Conservation (phyloP, 495 filamentous ascomycete species). For the Pyrenopolyporus hunteri region DNA sequence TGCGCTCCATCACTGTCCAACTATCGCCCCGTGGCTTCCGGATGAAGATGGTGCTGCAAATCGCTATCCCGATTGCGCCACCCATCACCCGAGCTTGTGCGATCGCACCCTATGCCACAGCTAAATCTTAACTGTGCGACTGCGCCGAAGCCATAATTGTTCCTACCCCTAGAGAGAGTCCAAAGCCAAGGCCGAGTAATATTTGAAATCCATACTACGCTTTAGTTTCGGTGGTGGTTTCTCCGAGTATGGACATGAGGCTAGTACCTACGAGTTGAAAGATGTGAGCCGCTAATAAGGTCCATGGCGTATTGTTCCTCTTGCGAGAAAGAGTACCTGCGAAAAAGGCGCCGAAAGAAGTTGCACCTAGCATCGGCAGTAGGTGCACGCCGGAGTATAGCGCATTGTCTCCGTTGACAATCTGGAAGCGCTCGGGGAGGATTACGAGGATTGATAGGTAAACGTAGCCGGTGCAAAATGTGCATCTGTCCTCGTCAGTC, state of each 20-base stretch:
- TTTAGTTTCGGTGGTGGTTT: conserved; percentile 37
- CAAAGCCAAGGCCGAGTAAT: conserved; percentile 61
- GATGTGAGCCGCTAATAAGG: conserved; percentile 54
- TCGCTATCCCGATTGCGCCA: conserved; percentile 59
- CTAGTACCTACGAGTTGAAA: conserved; percentile 60
- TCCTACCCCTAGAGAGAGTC: conserved; percentile 55
- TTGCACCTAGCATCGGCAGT: conserved; percentile 60
- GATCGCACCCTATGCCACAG: conserved; percentile 60
- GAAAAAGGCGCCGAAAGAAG: conserved; percentile 58
- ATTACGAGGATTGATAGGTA: conserved; percentile 63
- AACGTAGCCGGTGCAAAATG: conserved; percentile 60
- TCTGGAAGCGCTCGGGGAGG: conserved; percentile 65
- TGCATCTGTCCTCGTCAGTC: conserved; percentile 44
- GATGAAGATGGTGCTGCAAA: conserved; percentile 55
- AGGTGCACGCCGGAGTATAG: conserved; percentile 63
- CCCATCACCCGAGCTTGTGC: conserved; percentile 64
- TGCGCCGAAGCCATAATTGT: conserved; percentile 60
- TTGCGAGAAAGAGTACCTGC: conserved; percentile 54
- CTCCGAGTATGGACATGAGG: conserved; percentile 51
- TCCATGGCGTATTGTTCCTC: conserved; percentile 56
- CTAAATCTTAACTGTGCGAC: conserved; percentile 53
- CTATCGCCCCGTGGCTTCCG: conserved; percentile 29
- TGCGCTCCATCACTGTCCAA: conserved; percentile 29
- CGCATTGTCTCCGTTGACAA: conserved; percentile 57
- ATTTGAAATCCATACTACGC: conserved; percentile 58